Conservation (phyloP, 768 basidiomycete species). For the Rhodocollybia butyracea region DNA sequence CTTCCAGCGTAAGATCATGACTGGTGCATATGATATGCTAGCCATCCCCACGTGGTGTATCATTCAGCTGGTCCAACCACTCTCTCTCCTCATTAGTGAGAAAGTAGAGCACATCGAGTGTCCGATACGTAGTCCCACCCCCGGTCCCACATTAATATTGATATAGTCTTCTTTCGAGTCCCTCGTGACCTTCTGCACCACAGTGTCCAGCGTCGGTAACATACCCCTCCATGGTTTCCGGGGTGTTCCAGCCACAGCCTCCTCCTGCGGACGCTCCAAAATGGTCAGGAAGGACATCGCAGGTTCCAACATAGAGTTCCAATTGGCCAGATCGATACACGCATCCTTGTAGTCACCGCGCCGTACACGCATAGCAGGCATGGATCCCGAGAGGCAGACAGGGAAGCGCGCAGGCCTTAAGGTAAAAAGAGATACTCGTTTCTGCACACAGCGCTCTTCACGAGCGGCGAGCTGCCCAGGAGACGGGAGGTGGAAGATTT, state of each 20-base stretch:
- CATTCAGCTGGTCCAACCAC: slow-evolving; percentile 42
- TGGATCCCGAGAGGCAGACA: slow-evolving; percentile 27
- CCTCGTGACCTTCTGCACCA: slow-evolving; percentile 39
- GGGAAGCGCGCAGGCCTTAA: slow-evolving; percentile 23
- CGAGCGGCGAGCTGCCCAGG: slow-evolving; percentile 40
- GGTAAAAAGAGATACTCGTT: slow-evolving; percentile 35
- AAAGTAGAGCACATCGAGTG: slow-evolving; percentile 42
- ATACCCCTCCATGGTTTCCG: slow-evolving; percentile 36
- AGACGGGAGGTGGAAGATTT: slow-evolving; percentile 40
- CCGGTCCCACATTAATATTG: slow-evolving; percentile 19
- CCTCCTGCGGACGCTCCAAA: slow-evolving; percentile 39
- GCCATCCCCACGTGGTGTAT: slow-evolving; percentile 32
- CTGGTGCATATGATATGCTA: slow-evolving; percentile 46
- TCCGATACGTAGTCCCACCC: slow-evolving; percentile 10
- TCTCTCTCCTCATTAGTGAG: slow-evolving; percentile 47
- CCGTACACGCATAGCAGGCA: slow-evolving; percentile 50
- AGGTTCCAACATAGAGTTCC: slow-evolving; percentile 47
- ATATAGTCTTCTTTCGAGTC: slow-evolving; percentile 36
- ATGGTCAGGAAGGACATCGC: slow-evolving; percentile 40
- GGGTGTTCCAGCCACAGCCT: slow-evolving; percentile 29
- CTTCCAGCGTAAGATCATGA: slow-evolving; percentile 26
- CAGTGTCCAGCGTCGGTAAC: slow-evolving; percentile 37
- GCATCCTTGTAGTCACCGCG: slow-evolving; percentile 47
- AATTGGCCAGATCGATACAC: slow-evolving; percentile 38
- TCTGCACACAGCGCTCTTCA: slow-evolving; percentile 31